Percentiles rank a stretch among this genome's conserved stretches.
phyloP scores from a whole-genome alignment of 371 early-diverging fungal species.

The Mortierella sp. region DNA sequence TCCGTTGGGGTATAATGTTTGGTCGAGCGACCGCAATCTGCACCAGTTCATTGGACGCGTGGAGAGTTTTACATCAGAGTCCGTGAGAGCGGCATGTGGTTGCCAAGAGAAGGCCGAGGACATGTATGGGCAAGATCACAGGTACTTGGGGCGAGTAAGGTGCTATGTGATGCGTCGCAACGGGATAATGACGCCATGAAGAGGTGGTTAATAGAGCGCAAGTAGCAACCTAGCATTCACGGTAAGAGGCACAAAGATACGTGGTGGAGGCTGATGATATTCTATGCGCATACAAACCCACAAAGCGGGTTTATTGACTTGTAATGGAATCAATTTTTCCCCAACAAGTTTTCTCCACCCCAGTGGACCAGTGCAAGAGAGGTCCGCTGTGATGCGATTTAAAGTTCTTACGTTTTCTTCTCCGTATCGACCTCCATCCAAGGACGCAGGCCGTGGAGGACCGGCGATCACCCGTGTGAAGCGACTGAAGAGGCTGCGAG shows the following conservation, averaged over 20 bases:
- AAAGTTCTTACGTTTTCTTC: constrained; percentile 3
- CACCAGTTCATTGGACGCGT: background rate
- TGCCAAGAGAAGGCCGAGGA: constrained; percentile 22
- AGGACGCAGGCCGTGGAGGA: constrained; percentile 3
- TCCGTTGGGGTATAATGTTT: too few relatives aligned
- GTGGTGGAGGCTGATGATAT: too few relatives aligned
- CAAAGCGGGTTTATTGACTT: background rate
- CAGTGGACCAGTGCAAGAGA: constrained; percentile 16
- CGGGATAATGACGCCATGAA: too few relatives aligned
- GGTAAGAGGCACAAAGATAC: too few relatives aligned
- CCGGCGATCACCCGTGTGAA: background rate
- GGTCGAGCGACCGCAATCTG: too few relatives aligned
- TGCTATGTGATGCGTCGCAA: too few relatives aligned
- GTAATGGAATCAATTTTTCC: constrained; percentile 15
- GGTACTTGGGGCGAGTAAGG: too few relatives aligned
- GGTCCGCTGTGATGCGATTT: constrained; percentile 5
- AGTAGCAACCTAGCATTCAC: too few relatives aligned
- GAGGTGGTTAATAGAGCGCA: too few relatives aligned
- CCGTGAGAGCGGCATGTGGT: constrained; percentile 18
- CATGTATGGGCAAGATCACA: too few relatives aligned
- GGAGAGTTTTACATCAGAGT: background rate
- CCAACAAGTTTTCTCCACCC: constrained; percentile 32
- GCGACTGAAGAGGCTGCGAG: too few relatives aligned
- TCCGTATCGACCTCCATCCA: background rate
- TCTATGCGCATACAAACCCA: too few relatives aligned